Conservation (phyloP, 2,329 filamentous ascomycete genomes). For the Fusarium foetens region DNA sequence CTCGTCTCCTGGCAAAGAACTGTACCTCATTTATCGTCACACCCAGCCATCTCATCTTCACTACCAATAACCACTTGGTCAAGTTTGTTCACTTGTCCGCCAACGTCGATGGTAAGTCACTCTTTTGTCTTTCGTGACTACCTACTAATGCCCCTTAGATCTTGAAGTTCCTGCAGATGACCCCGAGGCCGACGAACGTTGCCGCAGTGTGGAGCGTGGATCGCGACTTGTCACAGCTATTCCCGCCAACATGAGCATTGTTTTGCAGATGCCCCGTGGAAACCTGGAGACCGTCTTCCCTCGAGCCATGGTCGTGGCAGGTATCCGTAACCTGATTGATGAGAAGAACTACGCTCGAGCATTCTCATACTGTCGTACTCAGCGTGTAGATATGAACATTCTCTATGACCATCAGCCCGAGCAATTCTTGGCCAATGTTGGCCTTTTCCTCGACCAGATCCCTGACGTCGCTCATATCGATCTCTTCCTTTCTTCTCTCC, state of each 20-base stretch:
- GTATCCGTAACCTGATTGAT: slow-evolving; percentile 84
- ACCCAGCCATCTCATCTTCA: slow-evolving; percentile 85
- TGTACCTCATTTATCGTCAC: slow-evolving; percentile 93
- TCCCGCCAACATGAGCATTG: slow-evolving; percentile 84
- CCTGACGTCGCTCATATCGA: slow-evolving; percentile 85
- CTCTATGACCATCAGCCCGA: slow-evolving; percentile 91
- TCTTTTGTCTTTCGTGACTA: neutral
- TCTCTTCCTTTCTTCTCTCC: slow-evolving; percentile 86
- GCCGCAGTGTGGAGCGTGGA: slow-evolving; percentile 90
- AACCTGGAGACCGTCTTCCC: slow-evolving; percentile 97
- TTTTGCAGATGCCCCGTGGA: slow-evolving; percentile 94
- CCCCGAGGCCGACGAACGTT: slow-evolving; percentile 90
- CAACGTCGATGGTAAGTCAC: slow-evolving; percentile 67
- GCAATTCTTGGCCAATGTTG: slow-evolving; percentile 82
- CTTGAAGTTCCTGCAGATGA: slow-evolving; percentile 88
- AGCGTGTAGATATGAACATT: slow-evolving; percentile 98
- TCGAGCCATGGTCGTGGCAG: slow-evolving; percentile 89
- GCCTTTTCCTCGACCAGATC: slow-evolving; percentile 84
- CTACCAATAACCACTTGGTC: slow-evolving; percentile 89
- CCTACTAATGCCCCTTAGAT: slow-evolving; percentile 59
- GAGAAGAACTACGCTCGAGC: slow-evolving; percentile 83
- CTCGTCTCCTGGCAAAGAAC: slow-evolving; percentile 78
- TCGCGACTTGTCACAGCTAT: slow-evolving; percentile 88
- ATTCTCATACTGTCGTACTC: slow-evolving; percentile 87
- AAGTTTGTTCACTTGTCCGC: slow-evolving; percentile 88